Base-by-base conservation (phyloP, 139 green algal species). In the Desmodesmus armatus region DNA sequence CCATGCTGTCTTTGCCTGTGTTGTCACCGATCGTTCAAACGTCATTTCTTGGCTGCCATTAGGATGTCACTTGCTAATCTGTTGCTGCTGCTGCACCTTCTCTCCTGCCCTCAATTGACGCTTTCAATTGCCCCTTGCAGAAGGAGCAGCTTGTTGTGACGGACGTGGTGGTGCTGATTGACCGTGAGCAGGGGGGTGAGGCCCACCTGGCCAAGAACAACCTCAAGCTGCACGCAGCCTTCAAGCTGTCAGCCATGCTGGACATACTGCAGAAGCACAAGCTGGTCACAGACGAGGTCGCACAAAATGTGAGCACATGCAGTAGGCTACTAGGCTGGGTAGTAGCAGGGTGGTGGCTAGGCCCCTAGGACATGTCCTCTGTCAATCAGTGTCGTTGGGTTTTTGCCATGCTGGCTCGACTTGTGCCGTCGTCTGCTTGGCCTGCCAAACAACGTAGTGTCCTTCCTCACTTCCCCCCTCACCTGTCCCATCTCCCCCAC, bases 121-220 rank as follows among this genome's bases (percentile, higher is more conserved):
- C 9, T 55, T 7, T 55, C 9, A 21, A 13, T 72, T 13, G 40
- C 13, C 51, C 7, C 27, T 9, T 82, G 70, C 47, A 94, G 71
- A 82, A 89, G 40, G 93, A 92, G 58, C 89, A 91, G 25, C 88
- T 98, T 49, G 55, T 90, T 43, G 89, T 94, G n/a, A 95, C 58
- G 19, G 95, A 98, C 87, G 96, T 99, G 37, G 97, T 99, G 63
- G 97, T 99, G 53, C 93, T 99, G 6, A 99, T 99, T 73, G 97
- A 99, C 88, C 91, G 97, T n/a, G 91, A 99, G 91, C 97, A 99
- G 91, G 97, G 97, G 41, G 97, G 97, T 15, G 80, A 87, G 37
- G 91, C 88, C 4, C 89, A 97, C 88, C 90, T 99, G 37, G 89
- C 84, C 5, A 78, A 70, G 19, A 89, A 96, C 69, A 89, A 88